phyloP scores from a whole-genome alignment of 2,329 filamentous ascomycete species.

The Alternaria ventricosa region DNA sequence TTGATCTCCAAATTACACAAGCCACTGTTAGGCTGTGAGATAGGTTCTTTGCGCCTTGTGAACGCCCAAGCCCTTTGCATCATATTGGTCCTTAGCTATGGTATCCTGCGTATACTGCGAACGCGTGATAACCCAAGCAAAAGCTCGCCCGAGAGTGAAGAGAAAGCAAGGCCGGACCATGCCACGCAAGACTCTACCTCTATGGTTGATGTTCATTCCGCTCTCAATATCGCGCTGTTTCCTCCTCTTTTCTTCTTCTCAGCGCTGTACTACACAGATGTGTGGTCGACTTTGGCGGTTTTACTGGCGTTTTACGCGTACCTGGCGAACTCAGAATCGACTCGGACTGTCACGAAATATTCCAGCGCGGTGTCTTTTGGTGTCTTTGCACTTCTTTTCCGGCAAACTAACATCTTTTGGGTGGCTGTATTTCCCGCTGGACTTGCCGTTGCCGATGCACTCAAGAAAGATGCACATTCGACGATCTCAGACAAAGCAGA shows the following conservation, averaged over 20 bases:
- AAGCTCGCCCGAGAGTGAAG: not conserved
- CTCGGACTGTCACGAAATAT: constrained; percentile 17
- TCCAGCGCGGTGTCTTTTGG: constrained; percentile 60
- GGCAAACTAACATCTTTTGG: constrained; percentile 99
- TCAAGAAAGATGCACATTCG: constrained; percentile 25
- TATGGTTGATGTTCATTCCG: constrained; percentile 62
- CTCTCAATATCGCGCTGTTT: constrained; percentile 82
- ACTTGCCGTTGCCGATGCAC: constrained; percentile 37
- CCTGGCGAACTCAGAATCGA: constrained; percentile 33
- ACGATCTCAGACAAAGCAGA: not conserved
- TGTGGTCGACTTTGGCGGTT: constrained; percentile 79
- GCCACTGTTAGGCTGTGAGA: constrained; percentile 50
- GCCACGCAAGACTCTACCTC: constrained; percentile 37
- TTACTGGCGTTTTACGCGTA: constrained; percentile 69
- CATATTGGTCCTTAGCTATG: constrained; percentile 39
- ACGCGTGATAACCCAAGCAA: constrained; percentile 1
- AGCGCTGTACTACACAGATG: constrained; percentile 92
- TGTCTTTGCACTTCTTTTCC: constrained; percentile 72
- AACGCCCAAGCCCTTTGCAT: constrained; percentile 49
- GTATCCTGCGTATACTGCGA: constrained; percentile 28
- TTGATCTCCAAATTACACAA: constrained; percentile 49
- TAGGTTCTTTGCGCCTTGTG: constrained; percentile 45
- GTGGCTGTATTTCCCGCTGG: constrained; percentile 78
- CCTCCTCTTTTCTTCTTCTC: constrained; percentile 96
- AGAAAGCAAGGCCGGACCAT: not conserved